A percentile compares a stretch with the other conserved stretches of the same genome.
phyloP scores from a whole-genome alignment of 2,329 filamentous ascomycete genomes.

The Mariannaea elegans region DNA sequence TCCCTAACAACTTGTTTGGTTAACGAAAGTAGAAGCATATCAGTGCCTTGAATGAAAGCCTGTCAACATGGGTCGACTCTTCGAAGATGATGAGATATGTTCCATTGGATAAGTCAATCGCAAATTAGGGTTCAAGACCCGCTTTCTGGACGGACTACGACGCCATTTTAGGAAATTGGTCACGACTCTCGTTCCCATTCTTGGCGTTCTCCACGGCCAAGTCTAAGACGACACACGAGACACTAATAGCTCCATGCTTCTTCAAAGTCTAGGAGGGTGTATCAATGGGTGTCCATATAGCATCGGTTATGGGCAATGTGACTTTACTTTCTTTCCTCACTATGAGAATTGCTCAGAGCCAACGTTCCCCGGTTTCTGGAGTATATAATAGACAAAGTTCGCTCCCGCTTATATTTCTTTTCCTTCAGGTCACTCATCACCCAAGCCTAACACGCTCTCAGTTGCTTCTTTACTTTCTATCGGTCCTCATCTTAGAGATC shows the following conservation, averaged over 20 bases:
- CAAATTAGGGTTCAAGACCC: neutral
- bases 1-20: too few relatives aligned
- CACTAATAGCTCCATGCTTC: slow-evolving; percentile 2
- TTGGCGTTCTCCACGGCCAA: slow-evolving; percentile 28
- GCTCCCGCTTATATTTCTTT: neutral
- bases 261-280: neutral
- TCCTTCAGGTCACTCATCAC: slow-evolving; percentile 20
- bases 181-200: slow-evolving; percentile 28
- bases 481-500: neutral
- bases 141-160: slow-evolving; percentile 13
- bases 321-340: neutral
- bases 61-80: neutral
- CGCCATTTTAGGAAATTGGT: slow-evolving; percentile 22
- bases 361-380: slow-evolving; percentile 2
- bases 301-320: neutral
- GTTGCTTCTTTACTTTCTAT: neutral
- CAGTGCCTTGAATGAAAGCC: neutral
- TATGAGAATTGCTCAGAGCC: neutral
- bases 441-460: slow-evolving; percentile 1
- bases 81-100: neutral
- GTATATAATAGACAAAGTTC: slow-evolving; percentile 25
- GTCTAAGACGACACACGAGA: slow-evolving; percentile 7
- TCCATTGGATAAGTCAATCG: neutral
- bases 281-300: neutral
- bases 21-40: neutral